Evolutionary conservation across 2,329 filamentous ascomycete genomes (phyloP), one percentile per base, ranked within the genome.

Genomic region (Cercospora brassicicola): DNA sequence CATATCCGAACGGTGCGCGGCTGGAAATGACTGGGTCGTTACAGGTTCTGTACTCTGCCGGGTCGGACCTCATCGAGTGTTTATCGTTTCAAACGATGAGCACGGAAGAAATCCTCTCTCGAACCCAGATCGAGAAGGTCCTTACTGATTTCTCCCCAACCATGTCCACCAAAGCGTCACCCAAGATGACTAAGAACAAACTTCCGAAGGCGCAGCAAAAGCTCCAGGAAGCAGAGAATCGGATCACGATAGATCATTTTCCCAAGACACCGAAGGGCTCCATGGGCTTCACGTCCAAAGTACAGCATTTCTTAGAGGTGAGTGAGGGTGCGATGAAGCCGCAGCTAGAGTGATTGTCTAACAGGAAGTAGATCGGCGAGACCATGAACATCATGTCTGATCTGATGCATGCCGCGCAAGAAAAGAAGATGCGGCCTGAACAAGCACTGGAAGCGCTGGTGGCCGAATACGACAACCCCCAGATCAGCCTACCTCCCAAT

Each of bases 71-170:
- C 78, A 90, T 99, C 68, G 92, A 97, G 69, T 84, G 93, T 68
- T 86, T 98, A 59, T 92, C 97, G 74, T 94, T 98, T 73, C 84
- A 89, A 57, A 92, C 91, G 1, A 86, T 84, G 39, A 86, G 85
- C 60, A 91, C 96, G 75, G 91, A 94, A 73, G 94, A 98, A 80
- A 97, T 91, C 75, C 83, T 98, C 56, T 90, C 93, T 23, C 88
- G 92, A 64, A 87, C 84, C 69, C 84, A 84, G 59, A 76, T 89
- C 74, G 85, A 80, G 74, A 76, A 76, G 66, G 76, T 83, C 53
- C 79, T 84, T 62, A 73, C 72, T 9, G 78, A 83, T 69, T 83
- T 82, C 70, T 84, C 84, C 13, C 83, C 84, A 10, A 85, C 85
- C 62, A 83, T 84, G 75, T 66, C 73, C 7, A 74, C 71, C 45